Evolutionary conservation across 1,284 basidiomycete genomes (phyloP).

Genomic region (Cerrena zonata): DNA sequence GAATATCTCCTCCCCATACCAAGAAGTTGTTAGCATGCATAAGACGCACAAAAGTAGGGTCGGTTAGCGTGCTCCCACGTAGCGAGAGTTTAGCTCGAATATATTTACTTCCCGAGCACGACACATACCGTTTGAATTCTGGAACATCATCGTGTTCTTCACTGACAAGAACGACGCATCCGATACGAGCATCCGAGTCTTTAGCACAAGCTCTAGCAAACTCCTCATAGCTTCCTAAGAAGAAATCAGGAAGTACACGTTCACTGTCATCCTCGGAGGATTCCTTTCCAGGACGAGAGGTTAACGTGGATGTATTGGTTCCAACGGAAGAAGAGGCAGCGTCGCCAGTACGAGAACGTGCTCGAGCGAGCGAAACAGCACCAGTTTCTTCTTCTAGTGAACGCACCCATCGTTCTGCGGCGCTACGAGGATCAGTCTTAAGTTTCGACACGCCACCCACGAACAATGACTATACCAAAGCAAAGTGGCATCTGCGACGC

Average conservation of each 20-base stretch:
- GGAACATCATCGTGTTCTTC: conserved; percentile 86
- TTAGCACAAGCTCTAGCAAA: conserved; percentile 55
- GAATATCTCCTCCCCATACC: conserved; percentile 83
- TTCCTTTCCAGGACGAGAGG: conserved; percentile 17
- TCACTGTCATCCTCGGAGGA: conserved; percentile 17
- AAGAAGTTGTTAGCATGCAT: conserved; percentile 68
- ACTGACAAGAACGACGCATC: conserved; percentile 81
- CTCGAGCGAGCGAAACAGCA: conserved; percentile 49
- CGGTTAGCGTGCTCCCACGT: conserved; percentile 67
- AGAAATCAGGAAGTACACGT: conserved; percentile 69
- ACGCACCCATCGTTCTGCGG: conserved; percentile 67
- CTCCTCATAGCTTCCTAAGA: conserved; percentile 76
- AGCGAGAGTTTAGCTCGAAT: not conserved
- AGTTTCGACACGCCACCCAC: no score
- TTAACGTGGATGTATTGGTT: conserved; percentile 36
- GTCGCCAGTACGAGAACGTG: conserved; percentile 33
- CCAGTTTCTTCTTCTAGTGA: conserved; percentile 78
- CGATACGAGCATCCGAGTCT: conserved; percentile 68
- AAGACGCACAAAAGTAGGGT: conserved; percentile 60
- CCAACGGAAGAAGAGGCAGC: conserved; percentile 17
- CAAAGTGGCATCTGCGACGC: no score
- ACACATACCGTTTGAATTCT: conserved; percentile 77
- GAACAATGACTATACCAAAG: no score
- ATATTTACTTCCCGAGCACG: no score
- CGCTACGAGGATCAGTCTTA: conserved; percentile 22